Percentiles rank a stretch among this genome's conserved stretches.
These are phyloP conservation scores for Russula earlei DNA, from an alignment of 768 basidiomycete genomes.

Conservation along the genomic window DNA sequence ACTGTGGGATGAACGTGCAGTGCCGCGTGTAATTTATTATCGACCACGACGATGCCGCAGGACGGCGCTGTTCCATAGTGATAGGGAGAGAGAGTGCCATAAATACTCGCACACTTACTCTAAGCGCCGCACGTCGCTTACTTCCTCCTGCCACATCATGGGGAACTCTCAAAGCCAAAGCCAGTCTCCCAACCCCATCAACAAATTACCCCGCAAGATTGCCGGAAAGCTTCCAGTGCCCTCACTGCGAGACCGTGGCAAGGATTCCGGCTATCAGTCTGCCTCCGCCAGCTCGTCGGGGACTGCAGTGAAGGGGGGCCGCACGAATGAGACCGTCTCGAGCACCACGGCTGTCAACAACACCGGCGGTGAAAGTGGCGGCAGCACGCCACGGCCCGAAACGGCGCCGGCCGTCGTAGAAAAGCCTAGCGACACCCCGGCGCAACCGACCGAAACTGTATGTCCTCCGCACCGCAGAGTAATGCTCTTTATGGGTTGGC, in stretches of 20 bases:
- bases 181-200: background rate
- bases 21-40: background rate
- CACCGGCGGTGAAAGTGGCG: background rate
- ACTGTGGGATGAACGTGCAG: background rate
- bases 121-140: slow-evolving; percentile 5
- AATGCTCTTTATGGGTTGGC: background rate
- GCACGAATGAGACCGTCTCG: background rate
- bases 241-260: background rate
- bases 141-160: slow-evolving; percentile 15
- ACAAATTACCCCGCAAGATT: slow-evolving; percentile 2
- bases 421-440: slow-evolving; percentile 1
- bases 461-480: background rate
- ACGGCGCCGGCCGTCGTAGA: slow-evolving; percentile 3
- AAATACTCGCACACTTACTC: slow-evolving; percentile 13
- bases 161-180: slow-evolving; percentile 16
- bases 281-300: slow-evolving; percentile 12
- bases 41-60: too few relatives aligned
- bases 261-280: slow-evolving; percentile 18
- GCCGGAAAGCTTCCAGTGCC: background rate
- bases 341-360: background rate
- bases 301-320: slow-evolving; percentile 2
- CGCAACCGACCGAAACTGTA: slow-evolving; percentile 8
- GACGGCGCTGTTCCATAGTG: background rate
- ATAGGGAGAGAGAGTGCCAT: background rate
- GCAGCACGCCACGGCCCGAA: slow-evolving; percentile 2